Evolutionary conservation across 371 early-diverging fungal species (phyloP).

Genomic region (Mycotypha africana): DNA sequence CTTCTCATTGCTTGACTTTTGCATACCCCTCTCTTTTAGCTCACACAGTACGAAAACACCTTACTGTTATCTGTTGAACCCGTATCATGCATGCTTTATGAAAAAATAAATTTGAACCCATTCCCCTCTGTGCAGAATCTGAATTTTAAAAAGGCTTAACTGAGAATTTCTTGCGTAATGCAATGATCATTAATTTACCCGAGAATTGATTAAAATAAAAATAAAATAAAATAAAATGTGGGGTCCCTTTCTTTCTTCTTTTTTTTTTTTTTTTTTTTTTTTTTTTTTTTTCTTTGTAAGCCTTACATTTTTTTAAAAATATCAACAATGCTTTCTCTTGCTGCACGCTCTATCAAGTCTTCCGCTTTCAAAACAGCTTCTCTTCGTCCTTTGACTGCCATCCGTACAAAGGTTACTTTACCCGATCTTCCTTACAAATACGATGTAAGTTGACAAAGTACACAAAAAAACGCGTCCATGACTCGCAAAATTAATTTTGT

Average conservation of each 20-base stretch:
- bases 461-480: neutral
- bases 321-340: slow-evolving; percentile 38
- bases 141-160: too few relatives aligned
- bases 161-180: too few relatives aligned
- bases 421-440: slow-evolving; percentile 75
- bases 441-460: slow-evolving; percentile 32
- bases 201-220: slow-evolving; percentile 1
- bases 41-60: too few relatives aligned
- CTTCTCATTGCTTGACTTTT: too few relatives aligned
- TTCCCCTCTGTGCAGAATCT: too few relatives aligned
- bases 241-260: neutral
- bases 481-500: too few relatives aligned
- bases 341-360: slow-evolving; percentile 41
- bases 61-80: too few relatives aligned
- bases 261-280: slow-evolving; percentile 1
- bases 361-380: slow-evolving; percentile 23
- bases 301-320: slow-evolving; percentile 1
- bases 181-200: too few relatives aligned
- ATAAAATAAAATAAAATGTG: slow-evolving; percentile 1
- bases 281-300: neutral
- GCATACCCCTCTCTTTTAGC: too few relatives aligned
- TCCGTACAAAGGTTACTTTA: slow-evolving; percentile 63
- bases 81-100: too few relatives aligned
- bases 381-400: slow-evolving; percentile 42
- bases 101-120: too few relatives aligned